Evolutionary conservation across 75 land plant genomes (phyloP), one percentile per base, ranked within the genome.

Genomic region (Picea glauca): DNA sequence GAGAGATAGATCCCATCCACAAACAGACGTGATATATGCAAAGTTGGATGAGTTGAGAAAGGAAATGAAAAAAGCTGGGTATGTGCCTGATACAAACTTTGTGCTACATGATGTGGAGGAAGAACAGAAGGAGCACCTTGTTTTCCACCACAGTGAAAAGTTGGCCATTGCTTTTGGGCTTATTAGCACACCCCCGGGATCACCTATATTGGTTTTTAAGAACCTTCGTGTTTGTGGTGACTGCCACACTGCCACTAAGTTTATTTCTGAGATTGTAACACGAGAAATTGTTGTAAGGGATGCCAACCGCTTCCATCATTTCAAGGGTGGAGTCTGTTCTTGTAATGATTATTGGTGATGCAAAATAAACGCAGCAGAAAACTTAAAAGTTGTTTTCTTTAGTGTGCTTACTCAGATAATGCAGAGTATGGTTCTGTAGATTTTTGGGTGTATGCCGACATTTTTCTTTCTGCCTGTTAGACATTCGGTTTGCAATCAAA

Each of bases 101-200:
- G 58, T 72, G 26, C 58, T 78, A 12, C 80, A 78, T 54, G 80
- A 78, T 56, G 60, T 78, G 30, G 80, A 78, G n/a, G 80, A 78
- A 30, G 80, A 78, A 32, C 73, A 56, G 8, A 78, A 78, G 33
- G 80, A 66, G 33, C 8, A 46, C 63, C 67, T 57, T 11, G 35
- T 78, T 4, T 31, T 58, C 5, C 63, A 78, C 32, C 80, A 78
- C 59, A 78, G 80, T 67, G 80, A 78, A 57, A 78, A 78, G 58
- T 26, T 78, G 11, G 56, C 56, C 18, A 31, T 78, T 14, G 80
- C 80, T 43, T 78, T 54, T 78, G 80, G 73, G 5, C 80, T 78
- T 67, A 68, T 78, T 54, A 30, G 26, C 3, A 26, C 68, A 5
- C 59, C 73, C 18, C 35, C 30, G 11, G 11, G 56, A 32, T 70